A percentile compares a stretch with the other conserved stretches of the same genome.
Conservation (phyloP, 2,329 filamentous ascomycete species). For the Fusarium subglutinans region DNA sequence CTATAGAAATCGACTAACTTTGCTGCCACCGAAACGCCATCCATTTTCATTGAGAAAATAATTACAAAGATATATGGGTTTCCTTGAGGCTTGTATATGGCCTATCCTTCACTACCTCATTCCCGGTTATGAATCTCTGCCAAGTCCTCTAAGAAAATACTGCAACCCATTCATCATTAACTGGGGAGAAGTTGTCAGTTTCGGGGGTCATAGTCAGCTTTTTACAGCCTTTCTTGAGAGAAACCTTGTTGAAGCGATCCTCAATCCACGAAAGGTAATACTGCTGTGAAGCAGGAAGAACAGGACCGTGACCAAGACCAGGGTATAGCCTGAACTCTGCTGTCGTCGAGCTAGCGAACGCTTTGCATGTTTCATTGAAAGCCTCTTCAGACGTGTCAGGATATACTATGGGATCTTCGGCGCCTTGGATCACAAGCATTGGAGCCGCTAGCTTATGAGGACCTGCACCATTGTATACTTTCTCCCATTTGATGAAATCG, state of each 20-base stretch:
- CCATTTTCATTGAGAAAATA: background rate
- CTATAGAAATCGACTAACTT: background rate
- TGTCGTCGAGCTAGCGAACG: background rate
- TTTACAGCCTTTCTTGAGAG: background rate
- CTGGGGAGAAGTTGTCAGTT: background rate
- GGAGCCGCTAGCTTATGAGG: conserved; percentile 33
- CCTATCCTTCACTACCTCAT: background rate
- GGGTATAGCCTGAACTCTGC: background rate
- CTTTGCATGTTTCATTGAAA: conserved; percentile 23
- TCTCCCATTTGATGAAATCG: background rate
- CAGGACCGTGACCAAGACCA: background rate
- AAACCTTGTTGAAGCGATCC: background rate
- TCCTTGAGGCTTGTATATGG: too few relatives aligned
- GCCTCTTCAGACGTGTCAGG: conserved; percentile 2
- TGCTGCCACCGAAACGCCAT: rapidly evolving
- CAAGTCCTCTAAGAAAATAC: background rate
- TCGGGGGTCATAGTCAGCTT: background rate
- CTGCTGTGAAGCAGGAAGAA: background rate
- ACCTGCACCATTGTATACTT: conserved; percentile 18
- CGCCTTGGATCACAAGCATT: conserved; percentile 37
- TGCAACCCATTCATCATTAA: background rate
- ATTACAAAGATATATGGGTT: background rate
- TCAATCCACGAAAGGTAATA: background rate
- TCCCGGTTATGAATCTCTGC: rapidly evolving
- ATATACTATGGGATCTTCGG: conserved; percentile 24